Base-by-base conservation (phyloP, 352 stramenopile species). In the Globisporangium nodosum region DNA sequence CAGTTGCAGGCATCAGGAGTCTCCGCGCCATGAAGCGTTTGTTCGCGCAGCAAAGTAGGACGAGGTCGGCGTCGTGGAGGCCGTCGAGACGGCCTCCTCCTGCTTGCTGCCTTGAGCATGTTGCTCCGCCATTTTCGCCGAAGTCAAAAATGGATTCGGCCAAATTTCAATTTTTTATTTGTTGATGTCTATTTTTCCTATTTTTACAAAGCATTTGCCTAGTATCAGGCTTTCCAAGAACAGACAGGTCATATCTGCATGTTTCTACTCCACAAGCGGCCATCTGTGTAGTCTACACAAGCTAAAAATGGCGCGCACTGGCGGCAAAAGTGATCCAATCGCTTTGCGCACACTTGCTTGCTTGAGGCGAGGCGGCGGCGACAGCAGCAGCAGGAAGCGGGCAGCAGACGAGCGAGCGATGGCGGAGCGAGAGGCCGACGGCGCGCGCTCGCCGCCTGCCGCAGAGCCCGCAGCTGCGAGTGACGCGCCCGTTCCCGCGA, bases 291-390 rank as follows among this genome's bases (percentile, higher is more conserved):
- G 30, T 13, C 11, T 35, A 8, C 20, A 20, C 5, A 11, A 42
- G 40, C 53, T 33, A 58, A 58, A 58, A 58, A 58, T 58, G 53
- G 53, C 53, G 53, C 53, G 53, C 27, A 58, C 9, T 43, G 30
- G 48, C 31, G 18, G 50, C 39, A 48, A 47, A 48, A 48, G 42
- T 48, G 42, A 48, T 48, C 42, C 42, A 48, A 48, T 48, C 42
- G 42, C 7, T 12, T 16, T 27, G 18, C 5, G 42, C 42, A 27
- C 24, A 27, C 24, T 27, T 27, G 24, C 24, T 27, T 27, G 24
- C 24, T 27, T 1, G 24, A 27, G 24, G 24, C 24, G 24, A 27
- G 24, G 42, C 42, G 16, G 7, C 43, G 30, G n/a, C 21, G 11
- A n/a, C 43, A 49, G 43, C 21, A 12, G 43, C n/a, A 49, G 45